Evolutionary conservation across 2,329 filamentous ascomycete genomes (phyloP).

Genomic region (Phaeosphaeriaceae sp.): DNA sequence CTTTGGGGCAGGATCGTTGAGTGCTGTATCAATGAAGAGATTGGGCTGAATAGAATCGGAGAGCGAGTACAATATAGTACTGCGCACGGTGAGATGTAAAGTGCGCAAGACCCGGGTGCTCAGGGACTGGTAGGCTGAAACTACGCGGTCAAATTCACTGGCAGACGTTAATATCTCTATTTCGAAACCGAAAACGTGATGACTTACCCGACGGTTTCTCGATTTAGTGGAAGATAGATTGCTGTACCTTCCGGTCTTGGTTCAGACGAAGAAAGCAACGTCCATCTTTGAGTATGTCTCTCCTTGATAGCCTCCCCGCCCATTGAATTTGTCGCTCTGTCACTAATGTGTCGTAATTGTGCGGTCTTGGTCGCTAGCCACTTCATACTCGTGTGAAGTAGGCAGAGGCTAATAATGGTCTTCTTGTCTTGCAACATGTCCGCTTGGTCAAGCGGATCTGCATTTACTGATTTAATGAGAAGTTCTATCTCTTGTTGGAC

Average conservation of each 20-base stretch:
- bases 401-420: slow-evolving; percentile 80
- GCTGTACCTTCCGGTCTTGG: slow-evolving; percentile 64
- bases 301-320: slow-evolving; percentile 51
- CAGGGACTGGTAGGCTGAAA: slow-evolving; percentile 82
- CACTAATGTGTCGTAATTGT: slow-evolving; percentile 82
- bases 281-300: slow-evolving; percentile 78
- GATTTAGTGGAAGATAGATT: slow-evolving; percentile 85
- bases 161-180: slow-evolving; percentile 11
- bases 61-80: slow-evolving; percentile 83
- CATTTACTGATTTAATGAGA: slow-evolving; percentile 60
- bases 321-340: slow-evolving; percentile 71
- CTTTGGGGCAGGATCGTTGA: slow-evolving; percentile 77
- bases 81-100: slow-evolving; percentile 86
- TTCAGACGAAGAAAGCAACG: slow-evolving; percentile 65
- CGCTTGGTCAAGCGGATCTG: slow-evolving; percentile 70
- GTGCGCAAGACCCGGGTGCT: slow-evolving; percentile 80
- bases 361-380: slow-evolving; percentile 87
- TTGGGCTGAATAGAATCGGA: slow-evolving; percentile 56
- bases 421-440: slow-evolving; percentile 92
- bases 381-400: slow-evolving; percentile 97
- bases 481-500: slow-evolving; percentile 58
- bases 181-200: background rate
- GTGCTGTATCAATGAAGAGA: slow-evolving; percentile 66
- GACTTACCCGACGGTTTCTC: slow-evolving; percentile 78
- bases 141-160: slow-evolving; percentile 84